A percentile compares a stretch with the other conserved stretches of the same genome.
These are phyloP conservation scores for Trametes hirsuta DNA, from an alignment of 1,284 basidiomycete genomes.

Conservation along the genomic window DNA sequence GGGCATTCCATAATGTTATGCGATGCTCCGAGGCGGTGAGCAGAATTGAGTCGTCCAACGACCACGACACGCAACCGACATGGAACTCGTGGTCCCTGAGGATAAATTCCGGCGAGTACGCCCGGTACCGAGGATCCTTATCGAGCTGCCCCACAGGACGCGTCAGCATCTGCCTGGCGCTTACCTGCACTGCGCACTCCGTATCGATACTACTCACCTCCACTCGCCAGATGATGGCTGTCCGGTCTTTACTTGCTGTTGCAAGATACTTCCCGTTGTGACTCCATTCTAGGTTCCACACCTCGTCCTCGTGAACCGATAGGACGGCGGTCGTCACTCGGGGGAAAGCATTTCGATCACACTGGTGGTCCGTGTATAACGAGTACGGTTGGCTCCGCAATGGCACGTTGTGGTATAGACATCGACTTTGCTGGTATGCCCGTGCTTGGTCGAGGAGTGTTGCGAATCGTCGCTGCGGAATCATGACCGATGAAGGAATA, in stretches of 20 bases:
- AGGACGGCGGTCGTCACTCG: slow-evolving; percentile 83
- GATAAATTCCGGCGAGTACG: slow-evolving; percentile 62
- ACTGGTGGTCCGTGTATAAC: slow-evolving; percentile 85
- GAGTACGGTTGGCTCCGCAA: slow-evolving; percentile 67
- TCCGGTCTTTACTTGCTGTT: slow-evolving; percentile 85
- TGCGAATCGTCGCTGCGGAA: slow-evolving; percentile 87
- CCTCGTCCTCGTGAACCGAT: slow-evolving; percentile 88
- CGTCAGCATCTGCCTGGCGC: neutral
- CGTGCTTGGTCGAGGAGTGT: slow-evolving; percentile 88
- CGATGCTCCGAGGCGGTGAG: slow-evolving; percentile 80
- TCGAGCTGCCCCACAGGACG: slow-evolving; percentile 43
- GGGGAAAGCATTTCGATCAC: slow-evolving; percentile 84
- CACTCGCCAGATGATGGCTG: slow-evolving; percentile 89
- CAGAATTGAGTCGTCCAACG: slow-evolving; percentile 81
- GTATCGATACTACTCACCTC: slow-evolving; percentile 53
- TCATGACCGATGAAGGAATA: slow-evolving; percentile 90
- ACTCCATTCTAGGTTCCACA: slow-evolving; percentile 96
- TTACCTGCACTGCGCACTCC: neutral
- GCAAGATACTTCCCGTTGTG: slow-evolving; percentile 87
- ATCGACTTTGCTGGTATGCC: slow-evolving; percentile 75
- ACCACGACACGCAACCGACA: slow-evolving; percentile 88
- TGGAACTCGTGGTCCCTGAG: slow-evolving; percentile 77
- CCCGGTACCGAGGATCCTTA: slow-evolving; percentile 52
- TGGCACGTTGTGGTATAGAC: slow-evolving; percentile 81
- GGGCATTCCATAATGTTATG: slow-evolving; percentile 87